phyloP scores from a whole-genome alignment of 2,329 filamentous ascomycete species.

The Cladosporium phlei region DNA sequence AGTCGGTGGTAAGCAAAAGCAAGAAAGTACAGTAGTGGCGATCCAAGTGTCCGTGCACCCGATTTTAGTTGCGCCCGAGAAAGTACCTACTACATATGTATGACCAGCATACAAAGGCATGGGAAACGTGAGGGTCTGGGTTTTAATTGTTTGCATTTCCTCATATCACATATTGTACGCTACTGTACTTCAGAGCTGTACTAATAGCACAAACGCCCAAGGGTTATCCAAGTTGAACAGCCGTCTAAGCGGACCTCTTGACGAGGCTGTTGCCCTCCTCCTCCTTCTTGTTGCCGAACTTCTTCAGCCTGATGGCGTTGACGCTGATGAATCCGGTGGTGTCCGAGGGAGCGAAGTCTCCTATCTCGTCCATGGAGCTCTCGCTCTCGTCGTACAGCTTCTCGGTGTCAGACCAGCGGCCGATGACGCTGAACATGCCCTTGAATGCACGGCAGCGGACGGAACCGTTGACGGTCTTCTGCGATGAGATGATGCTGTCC shows the following conservation, averaged over 20 bases:
- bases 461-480: slow-evolving; percentile 57
- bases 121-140: no score
- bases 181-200: not conserved
- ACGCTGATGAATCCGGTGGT: slow-evolving; percentile 67
- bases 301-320: slow-evolving; percentile 56
- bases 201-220: slow-evolving; percentile 8
- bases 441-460: slow-evolving; percentile 64
- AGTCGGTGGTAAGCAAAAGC: slow-evolving; percentile 8
- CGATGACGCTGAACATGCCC: slow-evolving; percentile 58
- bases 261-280: slow-evolving; percentile 33
- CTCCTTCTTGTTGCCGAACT: slow-evolving; percentile 37
- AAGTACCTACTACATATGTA: no score
- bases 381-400: slow-evolving; percentile 65
- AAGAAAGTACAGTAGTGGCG: slow-evolving; percentile 3
- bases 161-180: slow-evolving; percentile 11
- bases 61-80: no score
- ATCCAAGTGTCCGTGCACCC: slow-evolving; percentile 1
- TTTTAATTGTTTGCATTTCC: slow-evolving; percentile 3
- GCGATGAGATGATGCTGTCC: slow-evolving; percentile 56
- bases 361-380: slow-evolving; percentile 66
- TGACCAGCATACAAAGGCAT: no score
- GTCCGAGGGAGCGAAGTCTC: slow-evolving; percentile 61
- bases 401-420: slow-evolving; percentile 58
- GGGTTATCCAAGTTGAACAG: not conserved
- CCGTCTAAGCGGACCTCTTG: slow-evolving; percentile 13